Evolutionary conservation across 148 eudicot genomes (phyloP).

Genomic region (Oxyria digyna): DNA sequence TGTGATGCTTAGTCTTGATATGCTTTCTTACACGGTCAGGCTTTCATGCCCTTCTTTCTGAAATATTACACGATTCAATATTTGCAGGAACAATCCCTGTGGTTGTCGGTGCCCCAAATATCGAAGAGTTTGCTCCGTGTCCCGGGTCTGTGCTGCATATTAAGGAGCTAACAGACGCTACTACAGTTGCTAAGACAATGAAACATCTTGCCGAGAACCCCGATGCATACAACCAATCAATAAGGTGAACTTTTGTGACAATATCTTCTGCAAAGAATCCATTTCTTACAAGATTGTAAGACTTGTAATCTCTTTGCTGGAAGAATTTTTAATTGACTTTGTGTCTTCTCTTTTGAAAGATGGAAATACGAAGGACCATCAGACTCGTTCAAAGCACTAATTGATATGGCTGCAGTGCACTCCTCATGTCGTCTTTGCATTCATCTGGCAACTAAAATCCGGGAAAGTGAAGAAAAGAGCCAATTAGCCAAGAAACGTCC

Average conservation of each 20-base stretch:
- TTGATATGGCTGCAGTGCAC: slow-evolving; percentile 98
- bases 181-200: slow-evolving; percentile 66
- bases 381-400: slow-evolving; percentile 87
- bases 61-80: background rate
- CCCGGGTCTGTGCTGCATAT: slow-evolving; percentile 65
- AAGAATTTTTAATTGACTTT: background rate
- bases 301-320: background rate
- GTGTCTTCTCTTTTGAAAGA: slow-evolving; percentile 13
- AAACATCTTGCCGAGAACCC: slow-evolving; percentile 62
- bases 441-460: slow-evolving; percentile 61
- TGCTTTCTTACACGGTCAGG: background rate
- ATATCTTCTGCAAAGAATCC: background rate
- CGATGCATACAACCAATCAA: slow-evolving; percentile 61
- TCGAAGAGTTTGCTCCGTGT: slow-evolving; percentile 81
- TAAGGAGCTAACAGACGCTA: slow-evolving; percentile 56
- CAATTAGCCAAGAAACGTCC: slow-evolving; percentile 45
- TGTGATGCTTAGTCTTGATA: background rate
- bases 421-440: slow-evolving; percentile 95
- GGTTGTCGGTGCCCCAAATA: slow-evolving; percentile 94
- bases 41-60: background rate
- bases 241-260: slow-evolving; percentile 30
- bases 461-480: slow-evolving; percentile 52
- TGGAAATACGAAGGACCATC: slow-evolving; percentile 93
- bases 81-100: slow-evolving; percentile 68
- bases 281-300: background rate